Percentiles rank a stretch among this genome's conserved stretches.
Evolutionary conservation across 2,329 filamentous ascomycete genomes (phyloP).

Genomic region (Mycosphaerella sp.): DNA sequence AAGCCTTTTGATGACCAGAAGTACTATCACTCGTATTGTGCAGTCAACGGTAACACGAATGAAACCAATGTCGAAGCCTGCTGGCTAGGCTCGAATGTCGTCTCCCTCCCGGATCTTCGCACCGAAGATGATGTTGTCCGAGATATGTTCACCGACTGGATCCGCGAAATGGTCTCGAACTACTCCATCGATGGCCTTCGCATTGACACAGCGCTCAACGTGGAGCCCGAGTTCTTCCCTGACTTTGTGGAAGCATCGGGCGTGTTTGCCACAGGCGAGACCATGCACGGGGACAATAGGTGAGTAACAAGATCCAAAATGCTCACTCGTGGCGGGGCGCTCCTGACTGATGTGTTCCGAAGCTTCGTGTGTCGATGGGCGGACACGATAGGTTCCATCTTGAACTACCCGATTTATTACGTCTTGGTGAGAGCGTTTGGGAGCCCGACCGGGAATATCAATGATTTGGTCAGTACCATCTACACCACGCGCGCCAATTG

Average conservation of each 20-base stretch:
- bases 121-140: conserved; percentile 40
- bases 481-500: conserved; percentile 33
- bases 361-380: conserved; percentile 34
- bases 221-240: conserved; percentile 34
- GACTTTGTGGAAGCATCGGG: conserved; percentile 33
- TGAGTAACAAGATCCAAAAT: background rate
- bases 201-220: conserved; percentile 37
- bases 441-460: conserved; percentile 34
- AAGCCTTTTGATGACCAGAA: conserved; percentile 50
- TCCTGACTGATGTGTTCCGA: background rate
- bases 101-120: conserved; percentile 43
- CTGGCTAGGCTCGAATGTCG: conserved; percentile 47
- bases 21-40: conserved; percentile 57
- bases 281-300: conserved; percentile 30
- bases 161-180: conserved; percentile 36
- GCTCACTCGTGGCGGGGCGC: background rate
- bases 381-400: conserved; percentile 32
- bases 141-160: conserved; percentile 39
- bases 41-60: conserved; percentile 47
- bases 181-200: conserved; percentile 40
- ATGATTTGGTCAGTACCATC: conserved; percentile 34
- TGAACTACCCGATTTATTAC: conserved; percentile 38
- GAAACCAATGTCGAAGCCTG: conserved; percentile 38
- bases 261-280: conserved; percentile 36
- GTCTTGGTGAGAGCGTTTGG: conserved; percentile 35